Evolutionary conservation across 2,329 filamentous ascomycete genomes (phyloP).

Genomic region (Plectosphaerella cucumerina): DNA sequence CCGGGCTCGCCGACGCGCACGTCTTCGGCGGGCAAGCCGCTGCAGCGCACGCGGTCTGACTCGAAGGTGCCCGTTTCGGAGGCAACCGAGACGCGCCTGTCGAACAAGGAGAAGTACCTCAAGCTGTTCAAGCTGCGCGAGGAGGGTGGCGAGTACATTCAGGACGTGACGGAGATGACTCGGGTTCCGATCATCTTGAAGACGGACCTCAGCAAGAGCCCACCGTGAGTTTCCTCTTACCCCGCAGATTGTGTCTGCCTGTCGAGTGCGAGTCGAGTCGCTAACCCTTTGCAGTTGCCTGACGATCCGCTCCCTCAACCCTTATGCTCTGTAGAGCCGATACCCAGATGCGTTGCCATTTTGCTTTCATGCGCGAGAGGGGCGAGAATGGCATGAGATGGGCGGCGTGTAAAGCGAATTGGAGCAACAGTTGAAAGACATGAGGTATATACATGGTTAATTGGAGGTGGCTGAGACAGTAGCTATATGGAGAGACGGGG

Average conservation of each 20-base stretch:
- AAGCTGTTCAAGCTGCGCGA: constrained; percentile 86
- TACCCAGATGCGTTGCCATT: neutral
- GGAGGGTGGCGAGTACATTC: constrained; percentile 92
- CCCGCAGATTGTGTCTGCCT: neutral
- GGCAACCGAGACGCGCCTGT: constrained; percentile 72
- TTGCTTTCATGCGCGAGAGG: neutral
- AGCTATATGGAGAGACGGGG: neutral
- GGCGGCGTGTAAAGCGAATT: too few species aligned
- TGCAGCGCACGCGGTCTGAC: constrained; percentile 89
- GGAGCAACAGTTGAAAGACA: neutral
- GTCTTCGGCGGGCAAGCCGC: constrained; percentile 59
- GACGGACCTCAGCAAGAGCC: constrained; percentile 97
- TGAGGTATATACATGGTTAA: neutral
- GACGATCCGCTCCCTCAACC: constrained; percentile 80
- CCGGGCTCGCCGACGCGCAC: constrained; percentile 85
- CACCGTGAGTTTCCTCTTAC: constrained; percentile 71
- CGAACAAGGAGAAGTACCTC: constrained; percentile 94
- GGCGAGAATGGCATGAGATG: too few species aligned
- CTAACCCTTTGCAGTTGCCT: constrained; percentile 59
- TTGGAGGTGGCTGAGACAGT: neutral
- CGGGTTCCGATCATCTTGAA: constrained; percentile 96
- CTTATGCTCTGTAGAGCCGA: constrained; percentile 57
- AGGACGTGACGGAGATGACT: constrained; percentile 97
- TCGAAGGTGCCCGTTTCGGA: constrained; percentile 80
- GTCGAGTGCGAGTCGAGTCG: constrained; percentile 4